Percentiles rank a stretch among this genome's conserved stretches.
Conservation (phyloP, 108 stramenopile species). For the Nitzschia sp. region DNA sequence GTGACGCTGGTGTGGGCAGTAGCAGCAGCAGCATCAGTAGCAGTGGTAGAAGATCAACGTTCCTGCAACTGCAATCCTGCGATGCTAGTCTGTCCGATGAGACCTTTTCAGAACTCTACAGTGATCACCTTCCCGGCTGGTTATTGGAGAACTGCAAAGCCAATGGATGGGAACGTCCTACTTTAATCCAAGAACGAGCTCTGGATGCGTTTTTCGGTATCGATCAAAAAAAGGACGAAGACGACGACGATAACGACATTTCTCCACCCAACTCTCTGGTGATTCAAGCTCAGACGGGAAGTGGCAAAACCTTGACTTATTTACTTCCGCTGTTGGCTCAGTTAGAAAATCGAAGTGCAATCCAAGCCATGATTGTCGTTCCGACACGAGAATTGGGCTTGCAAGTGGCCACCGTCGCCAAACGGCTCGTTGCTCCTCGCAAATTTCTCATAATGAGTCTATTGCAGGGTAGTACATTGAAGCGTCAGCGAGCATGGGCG, state of each 20-base stretch:
- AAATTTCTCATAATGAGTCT: conserved; percentile 90
- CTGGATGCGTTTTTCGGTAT: conserved; percentile 47
- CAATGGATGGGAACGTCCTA: conserved; percentile 59
- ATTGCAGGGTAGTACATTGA: conserved; percentile 84
- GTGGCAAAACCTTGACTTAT: conserved; percentile 80
- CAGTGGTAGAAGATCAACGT: too few relatives aligned
- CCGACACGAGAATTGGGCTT: conserved; percentile 95
- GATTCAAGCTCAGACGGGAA: conserved; percentile 83
- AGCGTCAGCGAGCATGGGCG: conserved; percentile 90
- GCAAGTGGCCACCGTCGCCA: conserved; percentile 82
- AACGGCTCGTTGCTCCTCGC: conserved; percentile 50
- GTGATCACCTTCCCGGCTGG: conserved; percentile 58
- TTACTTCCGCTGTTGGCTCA: conserved; percentile 62
- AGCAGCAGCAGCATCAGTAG: too few relatives aligned
- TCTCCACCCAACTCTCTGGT: conserved; percentile 44
- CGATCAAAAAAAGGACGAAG: neutral
- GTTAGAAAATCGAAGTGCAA: conserved; percentile 52
- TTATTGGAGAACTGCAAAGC: conserved; percentile 53
- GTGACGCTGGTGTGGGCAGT: too few relatives aligned
- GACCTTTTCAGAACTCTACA: conserved; percentile 66
- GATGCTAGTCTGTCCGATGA: conserved; percentile 39
- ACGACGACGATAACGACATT: neutral
- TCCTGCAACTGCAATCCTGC: neutral
- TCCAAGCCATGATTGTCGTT: conserved; percentile 86
- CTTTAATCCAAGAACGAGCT: conserved; percentile 65